Evolutionary conservation across 2,329 filamentous ascomycete genomes (phyloP), one percentile per base, ranked within the genome.

Genomic region (Anthostomella pinea): DNA sequence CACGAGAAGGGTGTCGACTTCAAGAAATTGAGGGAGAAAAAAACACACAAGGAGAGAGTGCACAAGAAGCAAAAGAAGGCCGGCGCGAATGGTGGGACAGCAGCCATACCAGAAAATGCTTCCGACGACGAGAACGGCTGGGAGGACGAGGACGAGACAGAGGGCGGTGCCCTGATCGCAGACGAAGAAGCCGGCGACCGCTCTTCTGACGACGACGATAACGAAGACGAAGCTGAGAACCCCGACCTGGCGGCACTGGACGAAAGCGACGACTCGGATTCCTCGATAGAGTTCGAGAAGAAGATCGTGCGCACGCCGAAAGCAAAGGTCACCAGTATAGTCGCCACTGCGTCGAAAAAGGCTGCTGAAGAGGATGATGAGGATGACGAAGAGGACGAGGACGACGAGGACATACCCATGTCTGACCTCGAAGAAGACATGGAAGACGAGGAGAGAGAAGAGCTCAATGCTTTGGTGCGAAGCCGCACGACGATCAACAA

Each of bases 401-500:
- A 89, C 4, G 86, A 91, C 28, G 87, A 93, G 49, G 89, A 94
- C 48, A 89, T 96, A 28, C 84, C 90, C 4, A 78, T 95, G 47
- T 95, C 88, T 20, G 90, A 96, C 54, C 81, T 93, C 33, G 76
- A 78, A 0, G 79, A 83, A 0, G 82, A 82, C 2, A 79, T 89
- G 54, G 87, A 87, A 65, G 46, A 30, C 24, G 32, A 13, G 23
- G 18, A 19, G 32, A 26, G 17, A 23, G 7, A 23, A 7, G 7
- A 11, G 11, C 21, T 23, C 21, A 8, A 48, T 21, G 31, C 46
- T 16, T 34, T 48, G 26, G 43, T 39, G 13, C 43, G 38, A 31
- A 44, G 42, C 15, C 44, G 46, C 30, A 42, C 41, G 21, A 96
- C 90, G 35, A 97, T 97, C 70, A 96, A 98, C 77, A 98, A 98